Percentiles rank a stretch among this genome's conserved stretches.
phyloP scores from a whole-genome alignment of 1,284 basidiomycete genomes.

The Exobasidium rhododendri region DNA sequence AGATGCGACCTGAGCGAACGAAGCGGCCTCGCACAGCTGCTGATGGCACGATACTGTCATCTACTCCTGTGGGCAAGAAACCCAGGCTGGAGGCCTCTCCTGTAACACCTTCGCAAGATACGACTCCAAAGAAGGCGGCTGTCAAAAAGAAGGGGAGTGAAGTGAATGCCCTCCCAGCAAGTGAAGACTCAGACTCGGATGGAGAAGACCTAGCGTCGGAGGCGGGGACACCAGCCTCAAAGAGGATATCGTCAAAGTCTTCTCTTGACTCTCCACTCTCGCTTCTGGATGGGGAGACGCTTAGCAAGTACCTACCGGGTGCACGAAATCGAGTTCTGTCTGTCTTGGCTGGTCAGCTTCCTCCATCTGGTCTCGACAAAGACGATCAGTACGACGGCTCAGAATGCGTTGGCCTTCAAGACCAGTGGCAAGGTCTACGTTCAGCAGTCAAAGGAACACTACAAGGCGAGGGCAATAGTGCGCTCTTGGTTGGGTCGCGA shows the following conservation, averaged over 20 bases:
- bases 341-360: conserved; percentile 4
- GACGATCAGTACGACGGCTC: conserved; percentile 6
- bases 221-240: not conserved
- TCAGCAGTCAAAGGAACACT: conserved; percentile 20
- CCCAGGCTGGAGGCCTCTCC: not conserved
- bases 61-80: not conserved
- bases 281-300: not conserved
- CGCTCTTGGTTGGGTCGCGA: conserved; percentile 38
- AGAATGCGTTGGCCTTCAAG: conserved; percentile 24
- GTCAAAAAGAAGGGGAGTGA: not conserved
- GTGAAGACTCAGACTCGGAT: not conserved
- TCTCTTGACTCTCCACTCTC: not conserved
- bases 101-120: too few relatives aligned
- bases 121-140: not conserved
- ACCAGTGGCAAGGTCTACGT: not conserved
- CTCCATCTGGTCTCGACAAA: not conserved
- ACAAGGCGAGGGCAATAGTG: conserved; percentile 45
- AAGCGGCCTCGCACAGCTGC: not conserved
- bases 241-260: not conserved
- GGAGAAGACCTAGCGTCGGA: not conserved
- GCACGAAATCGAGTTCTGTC: not conserved
- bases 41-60: not conserved
- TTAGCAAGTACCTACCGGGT: not conserved
- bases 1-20: not conserved
- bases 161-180: not conserved